A percentile compares a stretch with the other conserved stretches of the same genome.
phyloP scores from a whole-genome alignment of 192 early-diverging fungal species.

The Podochytrium sp. region DNA sequence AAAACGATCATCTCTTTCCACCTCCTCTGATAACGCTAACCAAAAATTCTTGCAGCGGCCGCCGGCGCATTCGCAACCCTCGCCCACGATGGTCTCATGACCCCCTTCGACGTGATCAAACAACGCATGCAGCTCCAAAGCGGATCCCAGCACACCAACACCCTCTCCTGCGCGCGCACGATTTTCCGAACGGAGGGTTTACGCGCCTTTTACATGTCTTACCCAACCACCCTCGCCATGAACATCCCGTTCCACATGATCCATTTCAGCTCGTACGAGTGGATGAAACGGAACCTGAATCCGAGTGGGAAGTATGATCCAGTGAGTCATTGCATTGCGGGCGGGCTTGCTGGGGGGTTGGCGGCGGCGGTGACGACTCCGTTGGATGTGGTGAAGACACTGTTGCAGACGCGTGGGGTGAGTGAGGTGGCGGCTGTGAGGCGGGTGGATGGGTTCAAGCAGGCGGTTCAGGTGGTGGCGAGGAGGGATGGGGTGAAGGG shows the following conservation, averaged over 20 bases:
- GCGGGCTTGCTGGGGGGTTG: constrained; percentile 85
- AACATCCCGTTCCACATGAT: constrained; percentile 94
- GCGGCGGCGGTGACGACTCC: constrained; percentile 91
- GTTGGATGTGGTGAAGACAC: constrained; percentile 95
- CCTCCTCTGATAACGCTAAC: background rate
- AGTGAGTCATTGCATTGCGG: constrained; percentile 80
- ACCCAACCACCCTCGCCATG: constrained; percentile 93
- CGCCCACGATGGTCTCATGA: constrained; percentile 88
- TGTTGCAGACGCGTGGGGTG: constrained; percentile 88
- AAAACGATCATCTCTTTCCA: background rate
- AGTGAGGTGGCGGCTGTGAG: constrained; percentile 72
- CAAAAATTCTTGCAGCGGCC: constrained; percentile 48
- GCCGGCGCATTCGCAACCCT: constrained; percentile 91
- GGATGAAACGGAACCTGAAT: constrained; percentile 81
- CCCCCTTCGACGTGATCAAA: constrained; percentile 96
- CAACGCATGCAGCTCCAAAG: constrained; percentile 89
- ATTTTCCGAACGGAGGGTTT: constrained; percentile 81
- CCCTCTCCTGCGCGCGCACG: constrained; percentile 68
- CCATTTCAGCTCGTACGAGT: constrained; percentile 93
- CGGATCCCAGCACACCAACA: constrained; percentile 68
- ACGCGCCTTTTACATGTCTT: constrained; percentile 89
- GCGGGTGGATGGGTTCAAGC: constrained; percentile 68
- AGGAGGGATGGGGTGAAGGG: constrained; percentile 71
- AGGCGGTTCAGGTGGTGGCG: constrained; percentile 75
- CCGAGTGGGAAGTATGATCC: constrained; percentile 84